Percentiles rank a stretch among this genome's conserved stretches.
Conservation (phyloP, 169 alveolate species). For the Cryptosporidium sp. region DNA sequence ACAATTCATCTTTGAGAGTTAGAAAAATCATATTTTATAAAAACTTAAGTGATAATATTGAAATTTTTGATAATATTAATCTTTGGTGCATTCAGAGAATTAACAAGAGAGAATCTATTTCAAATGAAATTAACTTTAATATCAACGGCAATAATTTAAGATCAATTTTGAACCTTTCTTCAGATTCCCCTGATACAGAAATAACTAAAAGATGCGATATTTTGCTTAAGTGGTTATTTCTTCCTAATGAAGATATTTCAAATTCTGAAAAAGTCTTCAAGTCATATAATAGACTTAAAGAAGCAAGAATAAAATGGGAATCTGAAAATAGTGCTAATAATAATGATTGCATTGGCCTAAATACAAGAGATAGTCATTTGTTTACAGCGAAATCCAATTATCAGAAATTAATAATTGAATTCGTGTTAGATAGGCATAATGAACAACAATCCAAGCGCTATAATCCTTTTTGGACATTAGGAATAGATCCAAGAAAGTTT, state of each 20-base stretch:
- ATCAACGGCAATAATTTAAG: neutral
- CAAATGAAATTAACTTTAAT: neutral
- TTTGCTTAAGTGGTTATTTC: constrained; percentile 29
- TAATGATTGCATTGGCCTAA: neutral
- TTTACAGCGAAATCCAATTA: neutral
- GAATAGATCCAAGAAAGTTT: constrained; percentile 11
- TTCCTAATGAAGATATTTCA: constrained; percentile 1
- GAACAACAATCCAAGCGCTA: neutral
- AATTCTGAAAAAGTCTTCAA: neutral
- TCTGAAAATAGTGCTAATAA: no score
- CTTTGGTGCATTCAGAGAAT: constrained; percentile 12
- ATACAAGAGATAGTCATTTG: neutral
- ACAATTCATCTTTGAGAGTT: neutral
- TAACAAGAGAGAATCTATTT: neutral
- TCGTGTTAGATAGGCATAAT: constrained; percentile 13
- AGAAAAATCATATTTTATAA: neutral
- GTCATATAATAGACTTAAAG: constrained; percentile 12
- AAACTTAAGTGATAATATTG: neutral
- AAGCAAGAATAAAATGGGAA: constrained; percentile 8
- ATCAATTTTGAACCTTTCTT: neutral
- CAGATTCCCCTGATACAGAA: neutral
- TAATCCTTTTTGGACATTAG: constrained; percentile 50
- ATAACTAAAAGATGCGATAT: neutral
- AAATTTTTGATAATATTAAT: neutral
- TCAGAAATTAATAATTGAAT: constrained; percentile 4